phyloP scores from a whole-genome alignment of 2,329 filamentous ascomycete species.

The Zopfia rhizophila region DNA sequence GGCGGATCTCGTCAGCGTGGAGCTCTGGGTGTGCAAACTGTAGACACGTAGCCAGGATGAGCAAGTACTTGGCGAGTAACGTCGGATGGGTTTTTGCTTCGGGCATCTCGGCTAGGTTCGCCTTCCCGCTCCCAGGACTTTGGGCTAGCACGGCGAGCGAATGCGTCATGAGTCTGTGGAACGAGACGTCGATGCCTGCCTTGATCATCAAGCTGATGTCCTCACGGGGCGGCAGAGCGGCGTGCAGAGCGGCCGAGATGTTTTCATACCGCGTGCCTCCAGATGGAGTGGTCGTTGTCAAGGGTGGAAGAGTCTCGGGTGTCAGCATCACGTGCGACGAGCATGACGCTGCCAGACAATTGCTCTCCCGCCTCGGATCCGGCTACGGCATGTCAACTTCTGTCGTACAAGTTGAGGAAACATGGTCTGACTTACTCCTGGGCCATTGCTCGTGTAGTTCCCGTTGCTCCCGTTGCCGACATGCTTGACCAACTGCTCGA shows the following conservation, averaged over 20 bases:
- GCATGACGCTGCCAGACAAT: too few species aligned
- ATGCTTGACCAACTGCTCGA: constrained; percentile 15
- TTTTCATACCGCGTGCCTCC: background rate
- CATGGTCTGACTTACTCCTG: constrained; percentile 1
- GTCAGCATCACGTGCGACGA: background rate
- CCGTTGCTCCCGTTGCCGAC: constrained; percentile 1
- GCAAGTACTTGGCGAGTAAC: constrained; percentile 45
- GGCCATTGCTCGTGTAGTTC: background rate
- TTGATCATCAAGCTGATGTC: constrained; percentile 11
- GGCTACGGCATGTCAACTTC: too few species aligned
- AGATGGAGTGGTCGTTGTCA: constrained; percentile 1
- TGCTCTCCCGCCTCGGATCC: too few species aligned
- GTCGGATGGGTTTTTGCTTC: constrained; percentile 40
- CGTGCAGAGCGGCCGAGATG: constrained; percentile 7
- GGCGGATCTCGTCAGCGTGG: constrained; percentile 15
- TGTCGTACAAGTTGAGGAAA: too few species aligned
- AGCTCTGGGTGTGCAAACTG: constrained; percentile 30
- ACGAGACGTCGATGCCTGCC: constrained; percentile 2
- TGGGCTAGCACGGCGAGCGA: background rate
- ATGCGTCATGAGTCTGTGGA: constrained; percentile 10
- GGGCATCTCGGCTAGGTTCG: constrained; percentile 19
- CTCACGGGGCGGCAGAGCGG: constrained; percentile 8
- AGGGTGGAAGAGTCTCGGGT: background rate
- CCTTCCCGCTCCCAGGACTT: background rate
- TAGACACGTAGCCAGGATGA: constrained; percentile 43